Evolutionary conservation across 805 yeast genomes (phyloP), one percentile per base, ranked within the genome.

Genomic region (Candida nonsorbophila): DNA sequence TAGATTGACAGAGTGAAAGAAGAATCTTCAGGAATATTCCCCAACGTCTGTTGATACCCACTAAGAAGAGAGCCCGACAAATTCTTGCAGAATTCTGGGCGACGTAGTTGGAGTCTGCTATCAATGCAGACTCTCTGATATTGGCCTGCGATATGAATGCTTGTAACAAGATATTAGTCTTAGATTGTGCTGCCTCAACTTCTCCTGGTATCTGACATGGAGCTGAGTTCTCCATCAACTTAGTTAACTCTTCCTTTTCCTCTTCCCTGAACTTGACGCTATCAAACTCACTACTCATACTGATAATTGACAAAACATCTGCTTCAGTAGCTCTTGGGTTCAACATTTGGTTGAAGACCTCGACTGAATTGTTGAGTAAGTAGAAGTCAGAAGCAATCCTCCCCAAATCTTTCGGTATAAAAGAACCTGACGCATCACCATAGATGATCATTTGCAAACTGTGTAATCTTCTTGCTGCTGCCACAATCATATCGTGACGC

Each of bases 21-120:
- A 88, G 71, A 5, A 81, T 72, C 32, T 77, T 74, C 28, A 92
- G 70, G 37, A 87, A 77, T 5, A 61, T 53, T 1, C 97, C 96
- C 99, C 99, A 92, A 34, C 94, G 67, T 42, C 98, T 67, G 47
- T 85, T 84, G 20, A 92, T 62, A 20, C 95, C 94, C 37, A 92
- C 77, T 38, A 88, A 59, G 44, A 92, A 87, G 27, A 94, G 63
- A 0, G 98, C 96, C 15, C 97, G 74, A 41, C 95, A 77, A 19
- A 92, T 90, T 64, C 99, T 78, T 1, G 90, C 86, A 3, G 97
- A 74, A 47, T 92, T 92, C 47, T 92, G 98, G 1, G 97, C 97
- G 33, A 92, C 94, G 51, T 92, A 92, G 38, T 85, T 83, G 27
- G 84, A 69, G 54, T 92, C 98, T 0, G 97, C 85, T 3, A 74